A percentile compares a stretch with the other conserved stretches of the same genome.
phyloP scores from a whole-genome alignment of 2,329 filamentous ascomycete species.

The Penicillium sp. region DNA sequence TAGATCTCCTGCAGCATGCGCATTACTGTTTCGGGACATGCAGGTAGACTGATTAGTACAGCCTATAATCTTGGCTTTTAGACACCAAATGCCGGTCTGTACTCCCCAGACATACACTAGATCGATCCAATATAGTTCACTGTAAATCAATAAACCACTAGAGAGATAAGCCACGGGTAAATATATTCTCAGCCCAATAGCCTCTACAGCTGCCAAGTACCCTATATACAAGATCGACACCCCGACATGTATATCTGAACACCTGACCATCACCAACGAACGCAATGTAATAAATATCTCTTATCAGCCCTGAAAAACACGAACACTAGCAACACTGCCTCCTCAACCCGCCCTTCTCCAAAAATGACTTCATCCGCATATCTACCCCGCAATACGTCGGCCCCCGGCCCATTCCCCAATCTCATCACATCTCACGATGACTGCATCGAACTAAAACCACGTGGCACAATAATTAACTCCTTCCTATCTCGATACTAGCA shows the following conservation, averaged over 20 bases:
- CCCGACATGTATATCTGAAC: neutral
- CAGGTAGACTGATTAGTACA: conserved; percentile 2
- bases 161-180: neutral
- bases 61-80: too few relatives aligned
- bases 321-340: neutral
- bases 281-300: neutral
- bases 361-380: neutral
- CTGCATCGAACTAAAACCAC: neutral
- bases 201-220: neutral
- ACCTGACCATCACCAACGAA: neutral
- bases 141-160: neutral
- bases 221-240: neutral
- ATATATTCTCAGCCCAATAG: neutral
- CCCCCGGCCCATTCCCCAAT: neutral
- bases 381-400: conserved; percentile 1
- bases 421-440: neutral
- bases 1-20: conserved; percentile 8
- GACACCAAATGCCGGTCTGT: neutral
- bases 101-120: neutral
- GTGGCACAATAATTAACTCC: neutral
- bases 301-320: neutral
- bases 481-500: neutral
- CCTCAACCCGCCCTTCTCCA: neutral
- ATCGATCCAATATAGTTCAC: neutral
- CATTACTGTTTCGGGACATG: conserved; percentile 3